Base-by-base conservation (phyloP, 371 early-diverging fungal species). In the Nematocida displodere region DNA sequence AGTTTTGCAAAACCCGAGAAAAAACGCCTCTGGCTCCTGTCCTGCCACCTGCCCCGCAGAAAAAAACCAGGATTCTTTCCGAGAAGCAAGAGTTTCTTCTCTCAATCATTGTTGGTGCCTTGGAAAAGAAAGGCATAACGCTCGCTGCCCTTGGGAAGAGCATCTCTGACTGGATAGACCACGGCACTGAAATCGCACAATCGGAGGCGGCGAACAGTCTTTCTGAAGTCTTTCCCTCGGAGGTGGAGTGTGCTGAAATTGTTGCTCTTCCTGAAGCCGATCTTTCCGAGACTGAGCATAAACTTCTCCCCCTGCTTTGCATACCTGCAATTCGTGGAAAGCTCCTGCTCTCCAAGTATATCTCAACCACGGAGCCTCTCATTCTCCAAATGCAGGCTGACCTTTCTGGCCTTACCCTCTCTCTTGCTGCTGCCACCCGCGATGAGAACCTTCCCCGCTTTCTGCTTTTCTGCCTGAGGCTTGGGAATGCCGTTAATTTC, bases 1-100 rank as follows among this genome's bases (percentile, higher is more conserved):
- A 49, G 33, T 71, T 71, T 49, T 71, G 75, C 44, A 42, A 59
- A 46, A 36, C 33, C 11, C 31, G 75, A 36, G 40, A 5, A 7
- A 11, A 39, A 34, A 15, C 34, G 4, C 7, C 52, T 36, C n/a
- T 24, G 15, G 56, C 20, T 8, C n/a, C 50, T 33, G 5, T n/a
- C 4, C 34, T 47, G 15, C 26, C 40, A 26, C 34, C 66, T n/a
- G 34, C 15, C 0, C 3, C 24, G 5, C 1, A 11, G 11, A 67
- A 64, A 34, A 28, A 20, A 11, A 13, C 20, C 13, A 56, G 22
- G 28, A 42, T 71, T 47, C 75, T 71, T 2, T 36, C 40, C 24
- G 75, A 61, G 26, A 42, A 40, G 36, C 75, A 71, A 31, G 75
- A 71, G 50, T 71, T 71, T 62, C 63, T 71, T 61, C 48, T 71